Percentiles rank a stretch among this genome's conserved stretches.
Conservation (phyloP, 352 stramenopile genomes). For the Phytophthora ramorum region DNA sequence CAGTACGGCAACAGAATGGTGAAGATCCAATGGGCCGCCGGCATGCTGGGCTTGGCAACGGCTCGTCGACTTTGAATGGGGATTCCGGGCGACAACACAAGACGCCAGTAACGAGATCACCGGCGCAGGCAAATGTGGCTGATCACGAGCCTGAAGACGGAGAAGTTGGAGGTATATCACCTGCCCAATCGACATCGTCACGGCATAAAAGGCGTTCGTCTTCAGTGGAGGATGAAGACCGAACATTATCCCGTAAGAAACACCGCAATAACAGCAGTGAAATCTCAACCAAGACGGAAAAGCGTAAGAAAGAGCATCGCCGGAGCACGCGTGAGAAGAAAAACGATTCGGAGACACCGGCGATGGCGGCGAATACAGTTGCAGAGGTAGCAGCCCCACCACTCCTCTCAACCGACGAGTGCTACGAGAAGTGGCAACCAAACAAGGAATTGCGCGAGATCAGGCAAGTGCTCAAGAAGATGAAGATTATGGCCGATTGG, state of each 20-base stretch:
- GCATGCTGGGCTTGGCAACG: slow-evolving; percentile 23
- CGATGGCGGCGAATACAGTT: slow-evolving; percentile 23
- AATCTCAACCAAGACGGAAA: slow-evolving; percentile 46
- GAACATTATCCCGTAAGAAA: slow-evolving; percentile 36
- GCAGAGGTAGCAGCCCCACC: slow-evolving; percentile 10
- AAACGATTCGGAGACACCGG: slow-evolving; percentile 8
- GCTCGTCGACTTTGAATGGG: slow-evolving; percentile 23
- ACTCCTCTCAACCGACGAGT: slow-evolving; percentile 60
- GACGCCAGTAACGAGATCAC: slow-evolving; percentile 30
- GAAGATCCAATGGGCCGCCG: slow-evolving; percentile 25
- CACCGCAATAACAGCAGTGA: slow-evolving; percentile 40
- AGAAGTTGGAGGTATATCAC: slow-evolving; percentile 47
- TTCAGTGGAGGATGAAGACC: slow-evolving; percentile 42
- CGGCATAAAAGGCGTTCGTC: slow-evolving; percentile 46
- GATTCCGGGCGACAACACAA: slow-evolving; percentile 45
- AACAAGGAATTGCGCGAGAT: slow-evolving; percentile 80
- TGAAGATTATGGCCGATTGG: slow-evolving; percentile 87
- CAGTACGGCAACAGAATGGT: slow-evolving; percentile 51
- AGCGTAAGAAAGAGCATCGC: slow-evolving; percentile 40
- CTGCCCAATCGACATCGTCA: slow-evolving; percentile 34
- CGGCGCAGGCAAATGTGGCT: slow-evolving; percentile 18
- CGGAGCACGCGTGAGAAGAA: slow-evolving; percentile 17
- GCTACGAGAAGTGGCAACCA: slow-evolving; percentile 82
- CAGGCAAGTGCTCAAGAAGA: slow-evolving; percentile 86
- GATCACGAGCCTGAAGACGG: slow-evolving; percentile 63